Percentiles rank a stretch among this genome's conserved stretches.
Conservation (phyloP, 352 stramenopile genomes). For the Hyaloperonospora brassicae region DNA sequence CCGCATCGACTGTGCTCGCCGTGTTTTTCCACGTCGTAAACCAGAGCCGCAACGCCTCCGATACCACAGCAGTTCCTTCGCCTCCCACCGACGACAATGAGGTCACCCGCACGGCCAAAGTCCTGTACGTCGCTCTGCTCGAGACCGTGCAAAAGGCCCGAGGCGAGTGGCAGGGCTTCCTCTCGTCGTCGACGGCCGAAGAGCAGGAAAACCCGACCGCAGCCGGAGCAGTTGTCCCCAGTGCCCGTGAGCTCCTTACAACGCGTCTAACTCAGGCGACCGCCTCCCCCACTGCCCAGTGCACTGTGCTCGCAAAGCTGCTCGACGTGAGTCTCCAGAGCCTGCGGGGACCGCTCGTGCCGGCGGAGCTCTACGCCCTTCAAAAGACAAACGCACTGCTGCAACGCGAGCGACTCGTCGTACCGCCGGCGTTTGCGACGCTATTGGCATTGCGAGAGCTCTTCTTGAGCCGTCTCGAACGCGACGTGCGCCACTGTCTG, state of each 20-base stretch:
- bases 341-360: conserved; percentile 46
- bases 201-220: conserved; percentile 14
- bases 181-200: conserved; percentile 1
- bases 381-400: conserved; percentile 38
- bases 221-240: conserved; percentile 11
- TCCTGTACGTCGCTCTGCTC: conserved; percentile 60
- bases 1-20: conserved; percentile 39
- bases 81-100: conserved; percentile 14
- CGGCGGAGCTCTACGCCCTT: conserved; percentile 34
- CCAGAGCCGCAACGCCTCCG: conserved; percentile 24
- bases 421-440: conserved; percentile 34
- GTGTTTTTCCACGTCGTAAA: conserved; percentile 48
- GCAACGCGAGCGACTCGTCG: conserved; percentile 24
- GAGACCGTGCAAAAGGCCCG: conserved; percentile 58
- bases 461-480: conserved; percentile 39
- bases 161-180: conserved; percentile 63
- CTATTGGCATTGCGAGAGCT: conserved; percentile 40
- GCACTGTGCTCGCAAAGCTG: conserved; percentile 47
- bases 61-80: conserved; percentile 3
- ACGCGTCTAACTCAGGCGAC: conserved; percentile 7
- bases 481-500: conserved; percentile 43
- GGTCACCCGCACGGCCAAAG: conserved; percentile 45
- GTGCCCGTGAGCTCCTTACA: conserved; percentile 19
- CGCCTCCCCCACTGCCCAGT: conserved; percentile 16
- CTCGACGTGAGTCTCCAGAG: conserved; percentile 64